Conservation (phyloP, 805 yeast genomes). For the Monosporozyma yasuniensis region DNA sequence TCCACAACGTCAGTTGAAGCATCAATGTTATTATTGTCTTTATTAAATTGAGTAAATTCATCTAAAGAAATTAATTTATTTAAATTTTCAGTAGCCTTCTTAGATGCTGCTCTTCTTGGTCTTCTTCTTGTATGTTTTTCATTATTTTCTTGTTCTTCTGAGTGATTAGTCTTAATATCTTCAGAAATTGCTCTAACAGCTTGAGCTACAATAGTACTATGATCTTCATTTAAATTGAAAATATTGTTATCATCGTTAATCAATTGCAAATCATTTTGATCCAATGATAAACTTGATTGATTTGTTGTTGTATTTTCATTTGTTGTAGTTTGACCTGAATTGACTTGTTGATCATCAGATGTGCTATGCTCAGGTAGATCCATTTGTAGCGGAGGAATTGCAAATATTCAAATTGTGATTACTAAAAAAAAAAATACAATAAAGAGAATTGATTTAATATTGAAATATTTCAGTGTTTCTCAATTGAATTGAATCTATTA, state of each 20-base stretch:
- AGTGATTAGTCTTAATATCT: background rate
- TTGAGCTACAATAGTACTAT: background rate
- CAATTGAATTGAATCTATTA: too few relatives aligned
- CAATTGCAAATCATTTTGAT: background rate
- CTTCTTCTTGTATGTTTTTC: slow-evolving; percentile 3
- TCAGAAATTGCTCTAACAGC: background rate
- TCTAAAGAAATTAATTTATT: background rate
- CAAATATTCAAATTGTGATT: background rate
- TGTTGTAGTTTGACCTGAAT: background rate
- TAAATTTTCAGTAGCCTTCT: slow-evolving; percentile 1
- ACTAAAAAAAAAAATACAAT: background rate
- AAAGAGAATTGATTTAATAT: background rate
- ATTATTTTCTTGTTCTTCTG: background rate
- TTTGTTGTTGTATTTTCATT: background rate
- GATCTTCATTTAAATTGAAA: background rate
- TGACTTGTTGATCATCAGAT: background rate
- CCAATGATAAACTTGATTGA: background rate
- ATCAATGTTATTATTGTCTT: background rate
- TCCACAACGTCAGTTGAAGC: background rate
- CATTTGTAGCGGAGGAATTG: background rate
- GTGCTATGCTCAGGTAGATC: background rate
- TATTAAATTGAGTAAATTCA: background rate
- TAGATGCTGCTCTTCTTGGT: slow-evolving; percentile 10
- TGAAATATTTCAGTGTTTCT: background rate
- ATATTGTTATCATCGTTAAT: background rate